These are phyloP conservation scores for Pharus latifolius DNA, from an alignment of 176 grass and related monocot genomes.

Conservation along the genomic window DNA sequence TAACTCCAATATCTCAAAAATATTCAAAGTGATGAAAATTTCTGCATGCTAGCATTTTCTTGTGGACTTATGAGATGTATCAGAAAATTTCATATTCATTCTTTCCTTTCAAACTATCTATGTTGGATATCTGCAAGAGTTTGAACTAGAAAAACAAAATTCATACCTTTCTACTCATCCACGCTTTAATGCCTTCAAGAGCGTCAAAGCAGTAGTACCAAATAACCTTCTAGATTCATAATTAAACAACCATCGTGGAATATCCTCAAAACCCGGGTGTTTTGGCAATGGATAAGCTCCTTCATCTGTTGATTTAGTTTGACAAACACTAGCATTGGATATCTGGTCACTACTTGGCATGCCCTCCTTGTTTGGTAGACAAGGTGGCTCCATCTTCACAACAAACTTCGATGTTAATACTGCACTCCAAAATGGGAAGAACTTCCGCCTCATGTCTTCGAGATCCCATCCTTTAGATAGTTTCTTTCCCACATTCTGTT, in stretches of 20 bases:
- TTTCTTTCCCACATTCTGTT: not conserved
- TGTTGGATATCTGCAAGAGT: not conserved
- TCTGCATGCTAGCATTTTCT: no score
- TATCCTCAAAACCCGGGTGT: not conserved
- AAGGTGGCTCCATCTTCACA: not conserved
- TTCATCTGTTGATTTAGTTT: not conserved
- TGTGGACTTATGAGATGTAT: no score
- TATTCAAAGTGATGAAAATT: no score
- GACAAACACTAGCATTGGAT: not conserved
- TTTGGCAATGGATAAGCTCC: not conserved
- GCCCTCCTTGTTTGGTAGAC: not conserved
- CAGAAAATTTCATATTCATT: no score
- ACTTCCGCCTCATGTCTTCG: not conserved
- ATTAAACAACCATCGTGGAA: not conserved
- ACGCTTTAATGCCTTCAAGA: constrained; percentile 5
- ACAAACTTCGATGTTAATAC: not conserved
- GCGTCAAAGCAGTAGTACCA: not conserved
- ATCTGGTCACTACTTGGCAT: not conserved
- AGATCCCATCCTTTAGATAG: not conserved
- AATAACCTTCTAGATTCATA: constrained; percentile 1
- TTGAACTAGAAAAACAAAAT: not conserved
- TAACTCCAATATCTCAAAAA: no score
- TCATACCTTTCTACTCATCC: not conserved
- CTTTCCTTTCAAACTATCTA: not conserved
- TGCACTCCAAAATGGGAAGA: not conserved